Conservation (phyloP, 1,284 basidiomycete species). For the Cutaneotrichosporon curvatum region DNA sequence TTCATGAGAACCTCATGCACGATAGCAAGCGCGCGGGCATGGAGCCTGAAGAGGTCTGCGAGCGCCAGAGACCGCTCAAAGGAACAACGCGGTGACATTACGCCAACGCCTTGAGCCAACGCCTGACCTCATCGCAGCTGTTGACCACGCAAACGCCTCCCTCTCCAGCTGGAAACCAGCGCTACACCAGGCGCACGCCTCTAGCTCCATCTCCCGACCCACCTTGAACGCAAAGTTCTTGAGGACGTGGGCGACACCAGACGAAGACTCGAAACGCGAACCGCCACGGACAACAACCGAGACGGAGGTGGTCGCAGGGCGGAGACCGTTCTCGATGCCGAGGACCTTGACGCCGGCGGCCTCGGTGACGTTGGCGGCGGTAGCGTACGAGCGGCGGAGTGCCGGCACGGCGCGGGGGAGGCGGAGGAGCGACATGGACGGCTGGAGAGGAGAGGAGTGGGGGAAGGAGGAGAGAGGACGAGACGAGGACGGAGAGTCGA, state of each 20-base stretch:
- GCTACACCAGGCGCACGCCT: too few relatives aligned
- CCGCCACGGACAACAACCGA: conserved; percentile 88
- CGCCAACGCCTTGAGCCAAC: too few relatives aligned
- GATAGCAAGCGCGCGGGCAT: too few relatives aligned
- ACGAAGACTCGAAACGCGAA: conserved; percentile 72
- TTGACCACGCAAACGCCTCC: too few relatives aligned
- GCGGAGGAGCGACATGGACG: conserved; percentile 20
- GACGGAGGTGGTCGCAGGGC: conserved; percentile 67
- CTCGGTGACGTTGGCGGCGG: conserved; percentile 65
- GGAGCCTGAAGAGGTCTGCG: too few relatives aligned
- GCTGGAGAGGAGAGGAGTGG: conserved; percentile 8
- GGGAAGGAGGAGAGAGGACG: conserved; percentile 5
- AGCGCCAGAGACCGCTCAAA: too few relatives aligned
- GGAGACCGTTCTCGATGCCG: conserved; percentile 63
- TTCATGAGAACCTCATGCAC: too few relatives aligned
- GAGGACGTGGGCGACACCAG: conserved; percentile 81
- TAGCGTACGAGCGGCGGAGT: conserved; percentile 18
- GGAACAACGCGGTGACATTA: too few relatives aligned
- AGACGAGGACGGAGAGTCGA: neutral
- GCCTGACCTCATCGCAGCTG: too few relatives aligned
- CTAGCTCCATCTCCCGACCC: conserved; percentile 24
- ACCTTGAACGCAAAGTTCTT: conserved; percentile 99
- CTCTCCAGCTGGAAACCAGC: too few relatives aligned
- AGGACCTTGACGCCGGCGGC: conserved; percentile 74
- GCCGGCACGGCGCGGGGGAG: conserved; percentile 19